A percentile compares a stretch with the other conserved stretches of the same genome.
Evolutionary conservation across 176 grass and related monocot genomes (phyloP).

Genomic region (Poa annua): DNA sequence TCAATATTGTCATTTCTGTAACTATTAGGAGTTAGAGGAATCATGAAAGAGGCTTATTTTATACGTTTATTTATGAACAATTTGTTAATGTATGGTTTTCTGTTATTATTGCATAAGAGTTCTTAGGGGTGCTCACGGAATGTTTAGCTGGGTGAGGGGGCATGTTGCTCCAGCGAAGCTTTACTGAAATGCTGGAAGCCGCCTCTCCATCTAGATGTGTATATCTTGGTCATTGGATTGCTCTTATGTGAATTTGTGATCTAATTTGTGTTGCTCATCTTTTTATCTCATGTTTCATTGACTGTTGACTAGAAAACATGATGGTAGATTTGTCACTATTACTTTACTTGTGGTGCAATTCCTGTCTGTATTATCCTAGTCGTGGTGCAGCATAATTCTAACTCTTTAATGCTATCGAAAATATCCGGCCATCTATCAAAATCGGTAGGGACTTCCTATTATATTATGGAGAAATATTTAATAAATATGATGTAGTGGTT

Average conservation of each 20-base stretch:
- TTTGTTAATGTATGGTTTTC: background rate
- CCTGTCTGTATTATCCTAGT: background rate
- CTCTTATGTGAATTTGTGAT: conserved; percentile 27
- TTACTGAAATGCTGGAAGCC: background rate
- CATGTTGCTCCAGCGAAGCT: conserved; percentile 24
- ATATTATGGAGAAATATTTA: conserved; percentile 20
- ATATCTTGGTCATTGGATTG: conserved; percentile 12
- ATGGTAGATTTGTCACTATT: background rate
- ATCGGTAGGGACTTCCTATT: background rate
- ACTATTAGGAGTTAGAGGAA: background rate
- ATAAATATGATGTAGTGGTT: conserved; percentile 25
- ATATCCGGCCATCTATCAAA: conserved; percentile 2
- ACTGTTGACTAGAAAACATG: background rate
- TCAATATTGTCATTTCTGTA: conserved; percentile 10
- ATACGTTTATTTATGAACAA: conserved; percentile 11
- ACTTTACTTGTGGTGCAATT: conserved; percentile 1
- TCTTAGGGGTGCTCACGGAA: conserved; percentile 21
- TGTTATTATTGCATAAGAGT: conserved; percentile 14
- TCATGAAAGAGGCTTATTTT: background rate
- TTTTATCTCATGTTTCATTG: conserved; percentile 15
- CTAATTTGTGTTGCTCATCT: conserved; percentile 7
- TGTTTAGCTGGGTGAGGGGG: conserved; percentile 36
- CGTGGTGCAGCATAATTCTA: background rate
- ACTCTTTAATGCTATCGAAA: conserved; percentile 27
- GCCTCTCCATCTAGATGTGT: background rate